Conservation (phyloP, 768 basidiomycete genomes). For the Lactarius indigo region DNA sequence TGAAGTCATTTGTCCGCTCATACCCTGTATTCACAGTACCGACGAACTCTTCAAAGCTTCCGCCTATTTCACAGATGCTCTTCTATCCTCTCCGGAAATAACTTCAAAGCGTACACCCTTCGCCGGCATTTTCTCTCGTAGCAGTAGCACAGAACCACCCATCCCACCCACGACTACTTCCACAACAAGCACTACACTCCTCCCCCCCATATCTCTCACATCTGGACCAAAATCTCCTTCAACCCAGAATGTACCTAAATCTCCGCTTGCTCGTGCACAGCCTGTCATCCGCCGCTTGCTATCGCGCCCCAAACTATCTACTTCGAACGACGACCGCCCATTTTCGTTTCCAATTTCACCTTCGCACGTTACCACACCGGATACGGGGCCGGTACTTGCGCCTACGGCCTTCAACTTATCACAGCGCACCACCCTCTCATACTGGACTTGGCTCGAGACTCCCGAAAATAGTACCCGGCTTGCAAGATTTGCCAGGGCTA, state of each 20-base stretch:
- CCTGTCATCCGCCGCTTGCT: constrained; percentile 23
- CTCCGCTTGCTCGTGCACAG: constrained; percentile 19
- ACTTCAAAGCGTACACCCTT: constrained; percentile 5
- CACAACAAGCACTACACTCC: constrained; percentile 8
- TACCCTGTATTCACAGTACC: constrained; percentile 40
- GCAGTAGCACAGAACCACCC: constrained; percentile 5
- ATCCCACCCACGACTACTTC: constrained; percentile 14
- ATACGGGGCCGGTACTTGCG: constrained; percentile 32
- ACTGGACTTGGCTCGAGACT: constrained; percentile 75
- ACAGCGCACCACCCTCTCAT: constrained; percentile 48
- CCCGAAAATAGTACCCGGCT: constrained; percentile 45
- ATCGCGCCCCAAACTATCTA: constrained; percentile 23
- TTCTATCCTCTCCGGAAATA: constrained; percentile 22
- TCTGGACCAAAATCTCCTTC: constrained; percentile 8
- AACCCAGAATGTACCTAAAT: constrained; percentile 10
- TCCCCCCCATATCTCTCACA: constrained; percentile 10
- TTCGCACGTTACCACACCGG: background rate
- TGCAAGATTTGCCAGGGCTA: constrained; percentile 70
- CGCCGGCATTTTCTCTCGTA: background rate
- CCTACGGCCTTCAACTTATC: constrained; percentile 71
- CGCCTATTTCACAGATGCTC: constrained; percentile 66
- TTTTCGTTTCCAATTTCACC: constrained; percentile 3
- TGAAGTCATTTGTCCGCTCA: background rate
- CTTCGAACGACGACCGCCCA: constrained; percentile 7
- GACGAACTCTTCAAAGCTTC: constrained; percentile 78